Conservation (phyloP, 1,284 basidiomycete species). For the Microbotryum saponariae region DNA sequence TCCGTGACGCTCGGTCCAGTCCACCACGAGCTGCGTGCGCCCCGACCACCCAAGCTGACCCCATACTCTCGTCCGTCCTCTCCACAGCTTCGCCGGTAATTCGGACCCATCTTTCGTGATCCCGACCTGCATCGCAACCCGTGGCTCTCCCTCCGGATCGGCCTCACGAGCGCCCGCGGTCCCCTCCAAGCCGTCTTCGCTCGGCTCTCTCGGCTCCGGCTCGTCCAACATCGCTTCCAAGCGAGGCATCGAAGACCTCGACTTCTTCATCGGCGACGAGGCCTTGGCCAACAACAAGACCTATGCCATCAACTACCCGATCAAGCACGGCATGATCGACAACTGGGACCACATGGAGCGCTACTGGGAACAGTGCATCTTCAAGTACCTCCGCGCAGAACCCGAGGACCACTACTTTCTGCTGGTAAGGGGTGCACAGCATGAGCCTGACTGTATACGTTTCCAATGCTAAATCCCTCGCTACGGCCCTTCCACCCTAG, state of each 20-base stretch:
- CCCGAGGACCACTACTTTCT: constrained; percentile 99
- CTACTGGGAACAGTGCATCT: constrained; percentile 98
- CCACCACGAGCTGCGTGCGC: background rate
- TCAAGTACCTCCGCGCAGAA: constrained; percentile 97
- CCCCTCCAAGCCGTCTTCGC: constrained; percentile 62
- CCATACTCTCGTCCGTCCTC: constrained; percentile 2
- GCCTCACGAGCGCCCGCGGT: constrained; percentile 60
- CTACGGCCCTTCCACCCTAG: constrained; percentile 43
- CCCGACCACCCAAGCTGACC: background rate
- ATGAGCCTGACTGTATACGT: background rate
- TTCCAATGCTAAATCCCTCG: background rate
- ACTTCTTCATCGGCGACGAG: constrained; percentile 99
- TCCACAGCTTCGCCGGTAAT: constrained; percentile 84
- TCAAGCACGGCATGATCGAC: constrained; percentile 95
- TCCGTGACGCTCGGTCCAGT: no score
- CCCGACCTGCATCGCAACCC: constrained; percentile 89
- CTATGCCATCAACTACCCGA: constrained; percentile 93
- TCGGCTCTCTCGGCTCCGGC: constrained; percentile 28
- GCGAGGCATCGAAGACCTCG: constrained; percentile 95
- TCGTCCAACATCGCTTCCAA: constrained; percentile 74
- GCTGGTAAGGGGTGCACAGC: constrained; percentile 55
- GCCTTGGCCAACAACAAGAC: constrained; percentile 85
- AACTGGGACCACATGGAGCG: constrained; percentile 99
- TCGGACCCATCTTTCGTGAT: constrained; percentile 97
- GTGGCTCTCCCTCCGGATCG: constrained; percentile 41